Evolutionary conservation across 2,329 filamentous ascomycete species (phyloP).

Genomic region (Colletotrichum cereale): DNA sequence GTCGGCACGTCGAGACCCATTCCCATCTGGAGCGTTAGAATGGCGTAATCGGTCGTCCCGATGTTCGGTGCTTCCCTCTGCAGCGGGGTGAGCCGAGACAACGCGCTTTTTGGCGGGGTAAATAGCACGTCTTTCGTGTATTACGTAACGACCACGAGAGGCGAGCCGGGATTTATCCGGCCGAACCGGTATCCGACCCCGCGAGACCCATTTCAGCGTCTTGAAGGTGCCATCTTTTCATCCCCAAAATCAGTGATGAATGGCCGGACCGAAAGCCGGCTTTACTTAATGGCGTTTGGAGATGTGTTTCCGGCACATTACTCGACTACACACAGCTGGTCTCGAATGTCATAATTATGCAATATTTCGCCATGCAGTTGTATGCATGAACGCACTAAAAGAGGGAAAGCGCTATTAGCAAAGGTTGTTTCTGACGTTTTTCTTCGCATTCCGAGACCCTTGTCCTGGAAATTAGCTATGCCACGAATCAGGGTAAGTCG

Average conservation of each 20-base stretch:
- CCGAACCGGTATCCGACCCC: neutral
- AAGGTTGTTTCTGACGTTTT: too few species aligned
- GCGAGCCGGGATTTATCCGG: constrained; percentile 22
- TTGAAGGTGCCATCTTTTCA: neutral
- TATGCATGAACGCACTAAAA: too few species aligned
- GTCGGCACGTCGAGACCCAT: constrained; percentile 24
- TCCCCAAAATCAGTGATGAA: neutral
- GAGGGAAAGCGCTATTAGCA: too few species aligned
- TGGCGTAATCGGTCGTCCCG: constrained; percentile 29
- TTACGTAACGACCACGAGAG: constrained; percentile 12
- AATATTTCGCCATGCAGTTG: too few species aligned
- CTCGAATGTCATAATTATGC: too few species aligned
- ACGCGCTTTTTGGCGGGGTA: constrained; percentile 35
- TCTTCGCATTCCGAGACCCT: too few species aligned
- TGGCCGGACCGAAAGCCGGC: too few species aligned
- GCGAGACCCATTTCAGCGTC: neutral
- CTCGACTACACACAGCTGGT: too few species aligned
- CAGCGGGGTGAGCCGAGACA: constrained; percentile 37
- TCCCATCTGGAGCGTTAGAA: constrained; percentile 26
- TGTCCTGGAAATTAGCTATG: too few species aligned
- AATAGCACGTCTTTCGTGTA: neutral
- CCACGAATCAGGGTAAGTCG: too few species aligned
- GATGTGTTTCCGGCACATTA: neutral
- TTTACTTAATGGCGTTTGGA: too few species aligned
- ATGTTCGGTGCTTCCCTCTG: constrained; percentile 33